Base-by-base conservation (phyloP, 192 early-diverging fungal species). In the Backusella westeae region DNA sequence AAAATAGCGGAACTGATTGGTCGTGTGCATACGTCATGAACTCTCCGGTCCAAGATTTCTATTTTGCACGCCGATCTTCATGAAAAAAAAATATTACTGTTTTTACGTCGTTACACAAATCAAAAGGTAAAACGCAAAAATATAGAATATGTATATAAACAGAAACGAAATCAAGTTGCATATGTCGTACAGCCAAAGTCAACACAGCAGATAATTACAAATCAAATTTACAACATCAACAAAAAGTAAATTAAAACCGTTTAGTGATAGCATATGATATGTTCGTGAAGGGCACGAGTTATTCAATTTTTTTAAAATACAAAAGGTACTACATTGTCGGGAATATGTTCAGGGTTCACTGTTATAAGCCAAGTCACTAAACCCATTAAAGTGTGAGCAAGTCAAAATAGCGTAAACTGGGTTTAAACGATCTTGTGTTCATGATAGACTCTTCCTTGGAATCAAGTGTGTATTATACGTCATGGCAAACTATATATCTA, bases 291-390 rank as follows among this genome's bases (percentile, higher is more conserved):
- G 56, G 12, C 56, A 63, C 56, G 56, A 63, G 56, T 63, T 63
- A 10, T 26, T 63, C 56, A 63, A 63, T 63, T 63, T 63, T 59
- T 32, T 29, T 29, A 63, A 63, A 63, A 63, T 63, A 10, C 26
- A 63, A 63, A 63, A 63, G 56, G 56, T 63, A 63, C 56, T 63
- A 63, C 56, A 63, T 63, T 63, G 56, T 63, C 56, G 56, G 46
- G 56, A 63, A 29, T 63, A 63, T 63, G 56, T 63, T 14, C 56
- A 63, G 56, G 23, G 23, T 2, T 63, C 56, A 63, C 56, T 63
- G 56, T 29, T 26, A 63, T 63, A 63, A 14, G 56, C 56, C 56
- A 63, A 63, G 23, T 63, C 23, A 29, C 56, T 63, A 63, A 63
- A 63, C 56, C 56, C 23, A 63, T 63, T 63, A 63, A 63, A 63